phyloP scores from a whole-genome alignment of 2,329 filamentous ascomycete species.

The Ceratocystis ficicola region DNA sequence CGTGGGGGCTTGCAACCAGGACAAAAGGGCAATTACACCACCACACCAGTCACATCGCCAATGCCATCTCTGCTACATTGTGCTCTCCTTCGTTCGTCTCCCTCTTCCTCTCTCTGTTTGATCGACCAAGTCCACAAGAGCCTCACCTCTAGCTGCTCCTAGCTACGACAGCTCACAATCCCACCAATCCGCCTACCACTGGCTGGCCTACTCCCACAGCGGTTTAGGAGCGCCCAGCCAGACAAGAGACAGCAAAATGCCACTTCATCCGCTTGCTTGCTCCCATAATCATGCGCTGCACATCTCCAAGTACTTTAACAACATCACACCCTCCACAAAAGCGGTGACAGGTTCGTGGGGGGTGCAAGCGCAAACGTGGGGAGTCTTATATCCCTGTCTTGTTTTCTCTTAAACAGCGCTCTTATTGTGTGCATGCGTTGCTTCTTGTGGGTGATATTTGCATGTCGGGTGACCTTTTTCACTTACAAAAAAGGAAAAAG shows the following conservation, averaged over 20 bases:
- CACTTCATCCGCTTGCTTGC: neutral
- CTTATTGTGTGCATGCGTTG: conserved; percentile 1
- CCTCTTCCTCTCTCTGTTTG: too few species aligned
- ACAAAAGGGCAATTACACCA: too few species aligned
- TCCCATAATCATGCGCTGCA: neutral
- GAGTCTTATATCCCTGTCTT: conserved; percentile 4
- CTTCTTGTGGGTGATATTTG: conserved; percentile 9
- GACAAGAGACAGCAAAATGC: neutral
- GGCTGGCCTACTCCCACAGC: too few species aligned
- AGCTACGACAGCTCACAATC: too few species aligned
- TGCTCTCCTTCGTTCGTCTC: too few species aligned
- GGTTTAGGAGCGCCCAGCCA: neutral
- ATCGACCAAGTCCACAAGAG: too few species aligned
- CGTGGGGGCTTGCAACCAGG: too few species aligned
- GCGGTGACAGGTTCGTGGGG: conserved; percentile 15
- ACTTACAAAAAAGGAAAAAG: neutral
- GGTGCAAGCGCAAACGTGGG: conserved; percentile 15
- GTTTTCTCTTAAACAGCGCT: conserved; percentile 7
- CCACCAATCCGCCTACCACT: too few species aligned
- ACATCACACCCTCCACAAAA: conserved; percentile 11
- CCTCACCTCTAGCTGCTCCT: too few species aligned
- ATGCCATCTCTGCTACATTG: too few species aligned
- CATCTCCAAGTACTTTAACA: neutral
- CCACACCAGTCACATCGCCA: too few species aligned
- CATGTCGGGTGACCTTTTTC: conserved; percentile 1